Evolutionary conservation across 2,329 filamentous ascomycete genomes (phyloP), one percentile per base, ranked within the genome.

Genomic region (Nakataea oryzae): DNA sequence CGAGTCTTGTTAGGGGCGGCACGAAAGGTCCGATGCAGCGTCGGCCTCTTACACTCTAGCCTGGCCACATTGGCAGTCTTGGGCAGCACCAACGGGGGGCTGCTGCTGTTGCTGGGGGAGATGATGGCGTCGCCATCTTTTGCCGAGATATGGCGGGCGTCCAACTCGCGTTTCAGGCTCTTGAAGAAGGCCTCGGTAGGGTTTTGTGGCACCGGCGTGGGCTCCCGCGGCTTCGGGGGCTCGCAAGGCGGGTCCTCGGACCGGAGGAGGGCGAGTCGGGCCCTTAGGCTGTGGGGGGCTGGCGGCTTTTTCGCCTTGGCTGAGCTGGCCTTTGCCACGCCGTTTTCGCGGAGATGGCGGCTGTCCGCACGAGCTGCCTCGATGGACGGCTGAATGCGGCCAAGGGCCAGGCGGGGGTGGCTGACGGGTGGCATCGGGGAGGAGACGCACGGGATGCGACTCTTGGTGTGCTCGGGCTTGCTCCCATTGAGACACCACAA

Each of bases 111-210:
- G 17, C 41, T 9, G 1, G 41, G 41, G 41, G 21, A 17, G 17
- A 1, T 9, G 41, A 8, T n/a, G 41, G 13, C 17, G 41, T n/a
- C 41, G 41, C 4, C 41, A 50, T 50, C 17, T 21, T 50, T 7
- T 8, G 17, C 6, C 17, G 17, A 17, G 9, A 21, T 21, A 50
- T n/a, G 2, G 17, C 41, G 41, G 41, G 17, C 41, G 6, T 50
- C 41, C 41, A 50, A 17, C 21, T 50, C 41, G 41, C 41, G 58
- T 14, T 60, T 54, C 7, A 61, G 54, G 27, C 21, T 32, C 29
- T 47, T 41, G 50, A 61, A 61, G 28, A 61, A 61, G 21, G 54
- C 54, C 60, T 56, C 29, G 29, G 47, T 61, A 24, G 60, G 60
- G 47, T 17, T 7, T 7, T 47, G 7, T 1, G 41, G 41, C 41